Percentiles rank a stretch among this genome's conserved stretches.
These are phyloP conservation scores for Suillus tomentosus DNA, from an alignment of 768 basidiomycete species.

Conservation along the genomic window DNA sequence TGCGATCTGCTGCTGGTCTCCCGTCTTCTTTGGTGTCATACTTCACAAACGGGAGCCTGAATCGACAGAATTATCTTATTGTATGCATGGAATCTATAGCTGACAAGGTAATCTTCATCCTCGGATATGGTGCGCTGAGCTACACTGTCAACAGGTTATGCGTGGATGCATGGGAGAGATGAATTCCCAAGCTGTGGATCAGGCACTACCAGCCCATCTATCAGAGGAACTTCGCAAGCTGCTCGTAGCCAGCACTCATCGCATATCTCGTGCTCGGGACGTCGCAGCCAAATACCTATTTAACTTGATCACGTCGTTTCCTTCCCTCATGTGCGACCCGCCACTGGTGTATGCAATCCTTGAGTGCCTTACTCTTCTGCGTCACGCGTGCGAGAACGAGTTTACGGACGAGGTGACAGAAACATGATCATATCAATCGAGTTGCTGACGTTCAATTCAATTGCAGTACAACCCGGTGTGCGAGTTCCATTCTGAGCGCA, in stretches of 20 bases:
- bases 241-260: slow-evolving; percentile 78
- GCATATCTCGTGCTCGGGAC: slow-evolving; percentile 78
- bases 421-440: slow-evolving; percentile 6
- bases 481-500: slow-evolving; percentile 79
- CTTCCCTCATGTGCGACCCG: slow-evolving; percentile 91
- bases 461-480: slow-evolving; percentile 86
- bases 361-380: slow-evolving; percentile 87
- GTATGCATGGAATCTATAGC: slow-evolving; percentile 85
- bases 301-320: slow-evolving; percentile 86
- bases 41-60: slow-evolving; percentile 85
- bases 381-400: slow-evolving; percentile 88
- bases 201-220: slow-evolving; percentile 69
- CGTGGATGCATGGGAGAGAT: slow-evolving; percentile 72
- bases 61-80: slow-evolving; percentile 64
- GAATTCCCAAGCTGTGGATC: slow-evolving; percentile 73
- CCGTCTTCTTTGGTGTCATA: slow-evolving; percentile 85
- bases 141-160: slow-evolving; percentile 61
- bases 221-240: slow-evolving; percentile 76
- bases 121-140: neutral
- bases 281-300: slow-evolving; percentile 84
- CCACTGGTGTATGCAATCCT: slow-evolving; percentile 86
- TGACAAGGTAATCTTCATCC: slow-evolving; percentile 60
- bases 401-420: slow-evolving; percentile 79
- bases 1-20: slow-evolving; percentile 78
- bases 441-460: neutral